Evolutionary conservation across 768 basidiomycete genomes (phyloP).

Genomic region (Pleurotus sapidus): DNA sequence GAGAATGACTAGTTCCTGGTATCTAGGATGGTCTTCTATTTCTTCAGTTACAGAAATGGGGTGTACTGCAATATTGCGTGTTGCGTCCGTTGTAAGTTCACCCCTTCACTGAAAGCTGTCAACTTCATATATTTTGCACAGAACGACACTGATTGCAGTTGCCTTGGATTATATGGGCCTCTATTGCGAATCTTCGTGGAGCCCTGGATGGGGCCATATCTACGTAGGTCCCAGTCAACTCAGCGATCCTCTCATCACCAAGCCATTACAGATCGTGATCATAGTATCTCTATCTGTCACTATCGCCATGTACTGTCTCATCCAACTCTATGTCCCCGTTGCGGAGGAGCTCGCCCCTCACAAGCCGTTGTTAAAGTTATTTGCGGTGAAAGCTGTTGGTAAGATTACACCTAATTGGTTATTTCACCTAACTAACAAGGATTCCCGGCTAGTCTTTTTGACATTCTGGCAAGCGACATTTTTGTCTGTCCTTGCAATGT

Average conservation of each 20-base stretch:
- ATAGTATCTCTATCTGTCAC: constrained; percentile 71
- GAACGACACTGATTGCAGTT: constrained; percentile 60
- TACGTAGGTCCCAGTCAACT: constrained; percentile 41
- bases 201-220: constrained; percentile 63
- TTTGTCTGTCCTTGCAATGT: constrained; percentile 51
- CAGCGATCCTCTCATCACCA: neutral
- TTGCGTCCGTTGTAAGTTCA: constrained; percentile 38
- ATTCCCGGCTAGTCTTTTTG: constrained; percentile 48
- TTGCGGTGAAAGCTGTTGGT: constrained; percentile 75
- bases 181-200: constrained; percentile 76
- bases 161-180: constrained; percentile 59
- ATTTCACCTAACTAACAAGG: neutral
- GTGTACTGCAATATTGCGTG: constrained; percentile 70
- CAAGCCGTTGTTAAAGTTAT: constrained; percentile 63
- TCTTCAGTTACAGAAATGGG: constrained; percentile 75
- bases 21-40: constrained; percentile 63
- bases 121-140: constrained; percentile 14
- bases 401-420: constrained; percentile 14
- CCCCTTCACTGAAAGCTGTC: neutral
- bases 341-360: constrained; percentile 51
- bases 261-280: constrained; percentile 42
- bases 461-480: constrained; percentile 76
- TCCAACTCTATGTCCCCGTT: constrained; percentile 67
- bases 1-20: neutral
- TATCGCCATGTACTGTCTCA: constrained; percentile 74